Percentiles rank a stretch among this genome's conserved stretches.
phyloP scores from a whole-genome alignment of 768 basidiomycete genomes.

The Trametes cubensis region DNA sequence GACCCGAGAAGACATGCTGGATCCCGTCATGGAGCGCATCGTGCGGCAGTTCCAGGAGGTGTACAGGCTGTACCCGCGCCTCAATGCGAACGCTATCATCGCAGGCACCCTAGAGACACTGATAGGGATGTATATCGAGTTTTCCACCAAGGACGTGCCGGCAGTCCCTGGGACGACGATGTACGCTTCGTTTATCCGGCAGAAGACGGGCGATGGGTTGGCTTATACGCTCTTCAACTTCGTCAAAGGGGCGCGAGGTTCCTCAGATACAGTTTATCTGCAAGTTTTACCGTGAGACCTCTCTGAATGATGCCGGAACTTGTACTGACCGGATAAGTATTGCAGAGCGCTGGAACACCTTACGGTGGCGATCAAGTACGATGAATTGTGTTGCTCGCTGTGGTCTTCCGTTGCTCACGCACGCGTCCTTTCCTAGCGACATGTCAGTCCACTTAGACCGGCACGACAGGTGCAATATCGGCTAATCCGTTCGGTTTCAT shows the following conservation, averaged over 20 bases:
- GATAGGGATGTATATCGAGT: conserved; percentile 38
- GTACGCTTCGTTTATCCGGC: conserved; percentile 32
- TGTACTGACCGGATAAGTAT: too few species aligned
- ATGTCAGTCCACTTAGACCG: conserved; percentile 1
- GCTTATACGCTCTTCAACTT: conserved; percentile 39
- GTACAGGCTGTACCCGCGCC: conserved; percentile 31
- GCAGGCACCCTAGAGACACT: conserved; percentile 41
- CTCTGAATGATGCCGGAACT: not conserved
- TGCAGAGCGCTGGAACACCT: conserved; percentile 1
- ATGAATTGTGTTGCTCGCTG: not conserved
- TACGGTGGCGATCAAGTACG: conserved; percentile 2
- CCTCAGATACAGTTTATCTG: conserved; percentile 33
- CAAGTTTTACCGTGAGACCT: conserved; percentile 40
- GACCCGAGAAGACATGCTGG: conserved; percentile 32
- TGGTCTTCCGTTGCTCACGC: too few species aligned
- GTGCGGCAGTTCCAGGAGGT: conserved; percentile 38
- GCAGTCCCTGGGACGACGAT: conserved; percentile 27
- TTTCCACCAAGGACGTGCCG: conserved; percentile 33
- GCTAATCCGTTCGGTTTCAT: not conserved
- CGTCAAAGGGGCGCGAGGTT: conserved; percentile 32
- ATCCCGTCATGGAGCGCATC: conserved; percentile 38
- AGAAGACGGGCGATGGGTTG: conserved; percentile 38
- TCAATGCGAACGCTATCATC: conserved; percentile 30
- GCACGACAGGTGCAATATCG: too few species aligned
- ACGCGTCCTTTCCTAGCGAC: conserved; percentile 3